Evolutionary conservation across 1,284 basidiomycete species (phyloP), one percentile per base, ranked within the genome.

Genomic region (Laetiporus sulphureus): DNA sequence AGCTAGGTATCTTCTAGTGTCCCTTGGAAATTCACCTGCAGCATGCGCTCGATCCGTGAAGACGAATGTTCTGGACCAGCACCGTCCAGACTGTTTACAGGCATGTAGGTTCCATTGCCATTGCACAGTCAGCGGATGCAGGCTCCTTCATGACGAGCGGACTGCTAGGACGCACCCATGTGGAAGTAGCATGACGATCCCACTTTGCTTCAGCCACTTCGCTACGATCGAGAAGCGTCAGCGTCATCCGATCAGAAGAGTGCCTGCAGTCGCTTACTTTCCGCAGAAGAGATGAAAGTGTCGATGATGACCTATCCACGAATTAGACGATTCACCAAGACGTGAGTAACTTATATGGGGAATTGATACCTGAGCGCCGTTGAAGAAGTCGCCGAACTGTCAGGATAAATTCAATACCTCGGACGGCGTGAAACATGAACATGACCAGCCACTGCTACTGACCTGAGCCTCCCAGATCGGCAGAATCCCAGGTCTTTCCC

Each of bases 181-280:
- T 15, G 90, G 90, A 5, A 96, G 71, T 45, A 91, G 76, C 53
- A 96, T 66, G 3, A 92, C 84, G 29, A 95, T 74, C 1, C 88
- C 92, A 49, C 89, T 93, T 65, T 95, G 90, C 60, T 84, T 91
- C 44, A 92, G 65, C 92, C 92, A 96, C 69, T 96, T 96, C 3
- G 88, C 89, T 91, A 40, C 37, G 34, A 32, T 18, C 30, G 38
- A 21, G 22, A 23, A 18, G 10, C 13, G 18, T 20, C 12, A 49
- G 29, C 43, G 42, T 19, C 16, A 41, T 19, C 38, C 13, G 27
- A 31, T 6, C 21, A 38, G 3, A 16, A 18, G 21, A 39, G 15
- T 16, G 18, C 18, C 6, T 34, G 31, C n/a, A 13, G 11, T 1
- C 27, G 63, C 82, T 49, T 54, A 88, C 88, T 84, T 65, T 93